phyloP scores from a whole-genome alignment of 495 filamentous ascomycete genomes.

The Aspergillus campestris region DNA sequence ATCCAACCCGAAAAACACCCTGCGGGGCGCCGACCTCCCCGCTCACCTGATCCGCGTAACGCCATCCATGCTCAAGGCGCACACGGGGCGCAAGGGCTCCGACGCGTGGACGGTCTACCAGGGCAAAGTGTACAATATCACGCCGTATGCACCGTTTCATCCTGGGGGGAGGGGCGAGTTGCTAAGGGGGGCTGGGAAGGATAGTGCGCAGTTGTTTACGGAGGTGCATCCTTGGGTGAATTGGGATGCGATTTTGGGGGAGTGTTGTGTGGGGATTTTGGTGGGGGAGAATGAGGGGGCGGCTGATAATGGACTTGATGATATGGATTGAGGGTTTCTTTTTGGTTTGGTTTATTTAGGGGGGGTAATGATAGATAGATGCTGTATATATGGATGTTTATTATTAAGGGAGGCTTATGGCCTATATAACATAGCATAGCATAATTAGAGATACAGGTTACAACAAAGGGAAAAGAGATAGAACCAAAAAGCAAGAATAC shows the following conservation, averaged over 20 bases:
- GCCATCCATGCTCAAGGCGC: slow-evolving; percentile 62
- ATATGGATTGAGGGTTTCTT: slow-evolving; percentile 53
- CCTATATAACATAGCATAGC: no score
- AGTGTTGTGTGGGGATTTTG: slow-evolving; percentile 78
- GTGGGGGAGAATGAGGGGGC: slow-evolving; percentile 64
- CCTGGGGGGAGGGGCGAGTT: slow-evolving; percentile 86
- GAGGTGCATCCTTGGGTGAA: slow-evolving; percentile 98
- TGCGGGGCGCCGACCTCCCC: slow-evolving; percentile 51
- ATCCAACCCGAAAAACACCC: slow-evolving; percentile 53
- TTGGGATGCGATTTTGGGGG: slow-evolving; percentile 84
- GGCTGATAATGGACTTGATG: slow-evolving; percentile 46
- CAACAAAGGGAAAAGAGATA: no score
- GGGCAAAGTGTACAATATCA: slow-evolving; percentile 88
- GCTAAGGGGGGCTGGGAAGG: slow-evolving; percentile 65
- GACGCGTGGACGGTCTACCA: slow-evolving; percentile 84
- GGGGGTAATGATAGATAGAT: not conserved
- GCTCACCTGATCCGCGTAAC: slow-evolving; percentile 56
- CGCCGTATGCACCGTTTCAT: slow-evolving; percentile 82
- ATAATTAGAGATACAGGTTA: no score
- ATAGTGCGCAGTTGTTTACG: slow-evolving; percentile 68
- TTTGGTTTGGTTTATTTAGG: not conserved
- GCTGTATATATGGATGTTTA: not conserved
- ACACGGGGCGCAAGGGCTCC: slow-evolving; percentile 70
- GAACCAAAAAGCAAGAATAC: no score
- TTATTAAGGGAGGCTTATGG: not conserved